Base-by-base conservation (phyloP, 1,139 yeast genomes). In the Debaryomyces udenii region DNA sequence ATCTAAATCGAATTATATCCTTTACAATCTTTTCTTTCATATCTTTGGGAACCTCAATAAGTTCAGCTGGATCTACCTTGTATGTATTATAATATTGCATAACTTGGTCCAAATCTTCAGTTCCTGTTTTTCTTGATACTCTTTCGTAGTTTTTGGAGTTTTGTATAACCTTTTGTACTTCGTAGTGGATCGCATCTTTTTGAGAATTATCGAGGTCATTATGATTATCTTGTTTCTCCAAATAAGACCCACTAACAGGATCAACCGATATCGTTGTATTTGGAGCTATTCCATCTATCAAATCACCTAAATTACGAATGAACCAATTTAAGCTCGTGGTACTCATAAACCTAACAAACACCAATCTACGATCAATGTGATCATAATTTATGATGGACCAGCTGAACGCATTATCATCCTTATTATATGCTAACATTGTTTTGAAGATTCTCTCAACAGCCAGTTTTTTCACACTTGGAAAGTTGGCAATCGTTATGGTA, bases 1-100 rank as follows among this genome's bases (percentile, higher is more conserved):
- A 70, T 51, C 93, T 64, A 55, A 85, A 85, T 47, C 75, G 78
- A 38, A 81, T 68, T 41, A 85, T 78, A 47, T 81, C 85, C 44
- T 74, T 73, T 32, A 75, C 76, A 27, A 84, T 76, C 27, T 68
- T 70, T n/a, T 80, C 83, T 35, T 80, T 63, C 64, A 80, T 68
- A 31, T 77, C 76, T 27, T 67, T 64, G 2, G 91, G 90, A 5
- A 85, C 76, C 52, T 83, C 91, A 11, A 76, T 66, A 43, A 85
- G 59, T 48, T 84, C 89, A 43, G 68, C 66, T 15, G 75, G 66
- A 55, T 85, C 88, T 16, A 85, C 79, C 41, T 74, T 69, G 53
- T 85, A 84, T 23, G 66, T 56, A 24, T 54, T 56, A 50, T 67
- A 69, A 47, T 66, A 66, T 26, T 62, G 57, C 52, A 64, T 51